Conservation (phyloP, 495 filamentous ascomycete species). For the Hyaloscypha finlandica region DNA sequence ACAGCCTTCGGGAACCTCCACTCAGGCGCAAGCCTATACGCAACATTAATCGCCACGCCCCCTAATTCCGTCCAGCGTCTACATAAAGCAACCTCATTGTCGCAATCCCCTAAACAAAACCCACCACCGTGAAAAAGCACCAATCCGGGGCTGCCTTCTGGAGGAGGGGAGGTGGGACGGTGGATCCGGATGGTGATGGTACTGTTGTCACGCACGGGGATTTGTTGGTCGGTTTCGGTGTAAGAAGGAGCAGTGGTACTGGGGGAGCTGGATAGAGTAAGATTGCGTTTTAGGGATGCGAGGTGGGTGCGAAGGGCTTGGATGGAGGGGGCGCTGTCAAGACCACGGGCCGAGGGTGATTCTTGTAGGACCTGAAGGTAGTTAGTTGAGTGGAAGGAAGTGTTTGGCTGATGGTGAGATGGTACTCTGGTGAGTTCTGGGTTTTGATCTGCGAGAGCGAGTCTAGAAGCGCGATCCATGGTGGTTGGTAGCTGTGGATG, state of each 20-base stretch:
- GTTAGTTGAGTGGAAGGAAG: background rate
- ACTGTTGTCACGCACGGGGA: constrained; percentile 43
- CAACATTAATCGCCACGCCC: constrained; percentile 40
- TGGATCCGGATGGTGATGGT: constrained; percentile 27
- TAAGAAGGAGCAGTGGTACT: background rate
- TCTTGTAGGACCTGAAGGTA: background rate
- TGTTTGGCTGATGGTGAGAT: too few relatives aligned
- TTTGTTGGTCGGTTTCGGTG: constrained; percentile 34
- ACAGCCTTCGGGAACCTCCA: constrained; percentile 45
- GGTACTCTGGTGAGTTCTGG: background rate
- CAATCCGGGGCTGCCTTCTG: constrained; percentile 40
- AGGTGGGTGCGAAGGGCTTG: background rate
- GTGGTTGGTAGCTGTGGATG: background rate
- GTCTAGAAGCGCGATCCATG: background rate
- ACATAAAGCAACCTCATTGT: constrained; percentile 36
- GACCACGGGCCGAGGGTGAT: background rate
- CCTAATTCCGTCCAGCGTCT: constrained; percentile 36
- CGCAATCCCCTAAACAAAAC: constrained; percentile 42
- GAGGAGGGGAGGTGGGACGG: constrained; percentile 31
- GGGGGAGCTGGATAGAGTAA: background rate
- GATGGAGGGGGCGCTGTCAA: background rate
- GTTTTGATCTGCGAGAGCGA: background rate
- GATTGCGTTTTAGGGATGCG: background rate
- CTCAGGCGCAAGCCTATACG: constrained; percentile 50
- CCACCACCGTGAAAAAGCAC: constrained; percentile 47